Conservation (phyloP, 305 asterid genomes). For the Withania somnifera region DNA sequence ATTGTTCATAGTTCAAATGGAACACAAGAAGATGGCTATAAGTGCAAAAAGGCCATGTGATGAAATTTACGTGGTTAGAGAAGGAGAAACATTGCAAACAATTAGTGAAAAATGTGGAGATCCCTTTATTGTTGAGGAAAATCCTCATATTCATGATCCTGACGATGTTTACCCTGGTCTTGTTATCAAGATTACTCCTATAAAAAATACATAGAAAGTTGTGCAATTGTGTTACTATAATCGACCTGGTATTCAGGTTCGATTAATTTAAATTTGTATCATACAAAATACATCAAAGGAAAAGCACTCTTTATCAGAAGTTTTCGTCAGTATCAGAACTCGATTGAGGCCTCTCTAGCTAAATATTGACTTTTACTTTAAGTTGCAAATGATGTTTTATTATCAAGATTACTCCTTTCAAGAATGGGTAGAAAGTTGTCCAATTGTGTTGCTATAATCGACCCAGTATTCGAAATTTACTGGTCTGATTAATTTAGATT, state of each 20-base stretch:
- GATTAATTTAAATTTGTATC: background rate
- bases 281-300: background rate
- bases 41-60: constrained; percentile 6
- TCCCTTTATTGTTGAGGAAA: constrained; percentile 20
- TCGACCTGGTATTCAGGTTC: background rate
- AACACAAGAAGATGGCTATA: background rate
- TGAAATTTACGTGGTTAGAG: constrained; percentile 15
- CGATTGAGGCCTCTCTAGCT: background rate
- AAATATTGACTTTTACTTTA: too few relatives aligned
- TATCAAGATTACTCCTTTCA: constrained; percentile 15
- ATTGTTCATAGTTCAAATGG: background rate
- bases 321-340: background rate
- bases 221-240: background rate
- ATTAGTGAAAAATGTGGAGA: constrained; percentile 15
- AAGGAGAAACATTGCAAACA: constrained; percentile 17
- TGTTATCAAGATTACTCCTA: constrained; percentile 16
- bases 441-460: background rate
- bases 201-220: background rate
- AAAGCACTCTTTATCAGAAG: background rate
- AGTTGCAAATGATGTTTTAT: constrained; percentile 9
- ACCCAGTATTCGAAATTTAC: background rate
- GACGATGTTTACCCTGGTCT: constrained; percentile 19
- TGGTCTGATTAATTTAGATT: background rate
- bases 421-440: background rate
- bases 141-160: constrained; percentile 19